Evolutionary conservation across 75 land plant genomes (phyloP), one percentile per base, ranked within the genome.

Genomic region (Selaginella moellendorffii): DNA sequence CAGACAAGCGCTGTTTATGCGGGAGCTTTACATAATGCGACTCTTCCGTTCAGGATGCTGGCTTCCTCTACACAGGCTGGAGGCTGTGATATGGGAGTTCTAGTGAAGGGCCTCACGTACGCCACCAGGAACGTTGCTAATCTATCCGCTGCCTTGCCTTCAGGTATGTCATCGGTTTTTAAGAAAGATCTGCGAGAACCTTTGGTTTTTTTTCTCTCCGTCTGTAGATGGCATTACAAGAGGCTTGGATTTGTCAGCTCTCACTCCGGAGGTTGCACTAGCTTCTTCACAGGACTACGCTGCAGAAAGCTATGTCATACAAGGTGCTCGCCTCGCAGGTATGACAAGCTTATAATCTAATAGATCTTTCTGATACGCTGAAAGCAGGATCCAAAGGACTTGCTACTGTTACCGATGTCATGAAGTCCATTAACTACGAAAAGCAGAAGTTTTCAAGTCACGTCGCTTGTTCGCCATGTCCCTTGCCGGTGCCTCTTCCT

Each of bases 1-100:
- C 98, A 93, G 70, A 61, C 80, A 20, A 83, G 96, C 77, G 96
- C 98, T 28, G 83, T 93, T 53, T 93, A 93, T 79, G 98, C 90
- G 25, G 76, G 85, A 53, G 78, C 87, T 2, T 27, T 89, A 24
- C 85, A 82, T 69, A 71, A 81, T 53, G 42, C 74, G 22, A 71
- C 80, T 23, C 81, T 89, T 24, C 96, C 98, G 18, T 83, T 89
- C 56, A 74, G 87, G 51, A 79, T 93, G 82, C 76, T 74, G 69
- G 28, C 28, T n/a, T 64, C 5, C 14, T 36, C 56, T 61, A 18
- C 27, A 2, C 46, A 54, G 8, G 29, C 21, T 28, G 81, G 87
- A 24, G 77, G 79, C 23, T 24, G 75, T 42, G 85, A 82, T 66
- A 54, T 93, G 65, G 72, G 72, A 62, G 82, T 22, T 14, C 10